Percentiles rank a stretch among this genome's conserved stretches.
phyloP scores from a whole-genome alignment of 768 basidiomycete species.

The Chalciporus pseudorubinellus region DNA sequence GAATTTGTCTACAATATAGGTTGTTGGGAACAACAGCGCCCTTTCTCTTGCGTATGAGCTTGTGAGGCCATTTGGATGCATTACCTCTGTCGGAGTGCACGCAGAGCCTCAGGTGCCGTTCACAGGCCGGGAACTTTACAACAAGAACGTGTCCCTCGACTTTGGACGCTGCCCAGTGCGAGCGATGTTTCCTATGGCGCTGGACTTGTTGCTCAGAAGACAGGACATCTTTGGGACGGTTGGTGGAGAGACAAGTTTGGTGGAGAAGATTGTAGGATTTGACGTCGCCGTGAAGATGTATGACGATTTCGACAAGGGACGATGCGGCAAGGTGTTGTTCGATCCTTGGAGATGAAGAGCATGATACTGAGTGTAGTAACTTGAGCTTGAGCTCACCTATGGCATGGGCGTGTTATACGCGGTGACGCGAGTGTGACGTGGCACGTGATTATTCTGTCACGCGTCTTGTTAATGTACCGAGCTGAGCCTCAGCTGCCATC shows the following conservation, averaged over 20 bases:
- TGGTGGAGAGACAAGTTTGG: constrained; percentile 57
- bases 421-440: constrained; percentile 15
- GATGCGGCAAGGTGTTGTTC: constrained; percentile 74
- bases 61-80: constrained; percentile 72
- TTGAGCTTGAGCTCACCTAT: too few relatives aligned
- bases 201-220: constrained; percentile 63
- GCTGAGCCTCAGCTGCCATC: too few relatives aligned
- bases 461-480: constrained; percentile 1
- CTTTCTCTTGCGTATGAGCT: constrained; percentile 65
- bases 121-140: constrained; percentile 55
- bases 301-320: constrained; percentile 65
- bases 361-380: too few relatives aligned
- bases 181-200: constrained; percentile 70
- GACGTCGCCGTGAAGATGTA: constrained; percentile 58
- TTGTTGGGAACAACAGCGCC: constrained; percentile 68
- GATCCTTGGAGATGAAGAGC: constrained; percentile 58
- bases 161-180: constrained; percentile 83
- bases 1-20: constrained; percentile 35
- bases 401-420: too few relatives aligned
- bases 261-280: constrained; percentile 66
- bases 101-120: constrained; percentile 53
- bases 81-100: constrained; percentile 75
- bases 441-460: constrained; percentile 25
- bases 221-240: constrained; percentile 76
- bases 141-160: constrained; percentile 77